phyloP scores from a whole-genome alignment of 192 early-diverging fungal species.

The Backusella circina region DNA sequence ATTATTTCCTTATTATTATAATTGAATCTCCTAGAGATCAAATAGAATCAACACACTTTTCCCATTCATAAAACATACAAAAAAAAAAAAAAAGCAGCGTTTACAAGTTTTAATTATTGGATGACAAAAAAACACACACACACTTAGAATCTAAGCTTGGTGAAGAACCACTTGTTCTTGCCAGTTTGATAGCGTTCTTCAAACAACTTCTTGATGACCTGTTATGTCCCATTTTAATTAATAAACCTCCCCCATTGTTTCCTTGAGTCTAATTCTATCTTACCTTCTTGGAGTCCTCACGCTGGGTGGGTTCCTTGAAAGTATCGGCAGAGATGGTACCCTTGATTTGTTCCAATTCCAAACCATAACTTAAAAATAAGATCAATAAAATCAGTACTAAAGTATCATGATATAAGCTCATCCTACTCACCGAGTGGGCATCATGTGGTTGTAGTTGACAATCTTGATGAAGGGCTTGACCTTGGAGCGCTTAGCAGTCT shows the following conservation, averaged over 20 bases:
- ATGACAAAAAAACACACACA: too few species aligned
- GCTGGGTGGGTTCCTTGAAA: constrained; percentile 95
- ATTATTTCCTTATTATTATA: not conserved
- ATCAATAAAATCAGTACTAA: not conserved
- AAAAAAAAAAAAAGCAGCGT: constrained; percentile 1
- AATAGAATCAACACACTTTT: too few species aligned
- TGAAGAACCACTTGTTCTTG: constrained; percentile 99
- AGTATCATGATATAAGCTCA: not conserved
- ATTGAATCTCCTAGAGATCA: too few species aligned
- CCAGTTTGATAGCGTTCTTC: constrained; percentile 96
- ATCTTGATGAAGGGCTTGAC: constrained; percentile 99
- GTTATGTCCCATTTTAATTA: not conserved
- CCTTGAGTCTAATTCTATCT: not conserved
- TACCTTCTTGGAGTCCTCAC: constrained; percentile 82
- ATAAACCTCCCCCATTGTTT: too few species aligned
- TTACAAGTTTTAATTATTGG: not conserved
- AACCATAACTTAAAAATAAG: constrained; percentile 77
- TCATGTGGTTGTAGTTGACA: constrained; percentile 99
- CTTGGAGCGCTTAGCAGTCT: constrained; percentile 92
- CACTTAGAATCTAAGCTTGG: constrained; percentile 91
- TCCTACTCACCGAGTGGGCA: constrained; percentile 88
- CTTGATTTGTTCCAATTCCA: constrained; percentile 95
- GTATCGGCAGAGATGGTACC: constrained; percentile 76
- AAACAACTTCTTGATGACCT: constrained; percentile 90
- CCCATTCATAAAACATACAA: not conserved